phyloP scores from a whole-genome alignment of 768 basidiomycete species.

The Naganishia onofrii region DNA sequence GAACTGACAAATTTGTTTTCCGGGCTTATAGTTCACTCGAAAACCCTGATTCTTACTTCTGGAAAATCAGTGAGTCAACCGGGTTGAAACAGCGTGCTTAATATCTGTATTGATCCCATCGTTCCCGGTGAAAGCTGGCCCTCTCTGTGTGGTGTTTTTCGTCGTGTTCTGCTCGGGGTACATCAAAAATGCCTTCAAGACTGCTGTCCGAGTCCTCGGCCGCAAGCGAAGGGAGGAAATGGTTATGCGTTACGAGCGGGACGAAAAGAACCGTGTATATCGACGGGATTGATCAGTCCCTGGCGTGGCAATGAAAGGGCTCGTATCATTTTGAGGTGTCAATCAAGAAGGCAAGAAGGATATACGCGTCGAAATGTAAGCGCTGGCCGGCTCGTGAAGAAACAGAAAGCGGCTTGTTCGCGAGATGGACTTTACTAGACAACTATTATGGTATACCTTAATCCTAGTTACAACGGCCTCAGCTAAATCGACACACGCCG shows the following conservation, averaged over 20 bases:
- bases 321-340: too few species aligned
- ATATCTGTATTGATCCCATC: background rate
- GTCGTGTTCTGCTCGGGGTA: conserved; percentile 46
- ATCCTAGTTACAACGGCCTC: background rate
- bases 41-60: conserved; percentile 35
- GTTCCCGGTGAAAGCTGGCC: conserved; percentile 32
- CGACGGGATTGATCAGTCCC: conserved; percentile 4
- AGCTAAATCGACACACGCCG: conserved; percentile 33
- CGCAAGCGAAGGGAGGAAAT: conserved; percentile 33
- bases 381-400: too few species aligned
- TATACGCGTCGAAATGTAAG: too few species aligned
- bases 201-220: conserved; percentile 30
- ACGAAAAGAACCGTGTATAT: conserved; percentile 22
- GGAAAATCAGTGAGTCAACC: conserved; percentile 41
- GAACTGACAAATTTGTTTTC: background rate
- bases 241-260: conserved; percentile 26
- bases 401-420: too few species aligned
- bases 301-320: too few species aligned
- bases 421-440: background rate
- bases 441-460: conserved; percentile 8
- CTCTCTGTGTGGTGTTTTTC: conserved; percentile 46
- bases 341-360: too few species aligned
- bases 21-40: conserved; percentile 3
- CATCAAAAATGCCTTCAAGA: conserved; percentile 36
- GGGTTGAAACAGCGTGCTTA: background rate